phyloP scores from a whole-genome alignment of 2,329 filamentous ascomycete species.

The Aspergillus alliaceus region DNA sequence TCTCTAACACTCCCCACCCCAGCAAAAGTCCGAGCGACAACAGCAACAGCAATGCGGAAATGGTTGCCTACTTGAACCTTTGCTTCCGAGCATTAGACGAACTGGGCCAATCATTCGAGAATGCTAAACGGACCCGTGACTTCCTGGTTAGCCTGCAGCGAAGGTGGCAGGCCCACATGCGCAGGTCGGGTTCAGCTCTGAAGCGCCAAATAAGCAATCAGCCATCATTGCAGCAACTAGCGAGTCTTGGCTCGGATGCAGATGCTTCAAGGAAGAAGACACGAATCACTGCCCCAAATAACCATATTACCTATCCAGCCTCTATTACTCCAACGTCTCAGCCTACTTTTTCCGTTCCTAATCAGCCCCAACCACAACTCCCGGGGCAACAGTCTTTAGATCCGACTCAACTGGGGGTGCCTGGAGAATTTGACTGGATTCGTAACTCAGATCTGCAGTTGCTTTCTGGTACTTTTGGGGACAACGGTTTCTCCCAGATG shows the following conservation, averaged over 20 bases:
- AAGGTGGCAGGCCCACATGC: slow-evolving; percentile 40
- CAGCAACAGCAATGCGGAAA: slow-evolving; percentile 27
- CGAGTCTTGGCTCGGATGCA: background rate
- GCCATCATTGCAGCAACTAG: slow-evolving; percentile 12
- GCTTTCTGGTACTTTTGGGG: slow-evolving; percentile 20
- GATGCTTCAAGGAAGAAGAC: slow-evolving; percentile 26
- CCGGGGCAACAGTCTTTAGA: slow-evolving; percentile 1
- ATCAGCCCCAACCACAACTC: slow-evolving; percentile 5
- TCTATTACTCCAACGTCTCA: slow-evolving; percentile 1
- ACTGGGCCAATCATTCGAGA: slow-evolving; percentile 41
- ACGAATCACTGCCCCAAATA: slow-evolving; percentile 12
- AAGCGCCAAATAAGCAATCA: slow-evolving; percentile 31
- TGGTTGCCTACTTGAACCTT: slow-evolving; percentile 40
- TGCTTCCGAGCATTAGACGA: slow-evolving; percentile 46
- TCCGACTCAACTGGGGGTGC: slow-evolving; percentile 10
- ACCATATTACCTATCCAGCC: slow-evolving; percentile 3
- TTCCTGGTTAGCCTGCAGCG: slow-evolving; percentile 40
- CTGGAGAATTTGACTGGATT: slow-evolving; percentile 31
- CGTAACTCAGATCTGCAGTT: slow-evolving; percentile 27
- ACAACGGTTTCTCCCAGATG: slow-evolving; percentile 20
- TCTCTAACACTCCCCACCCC: slow-evolving; percentile 31
- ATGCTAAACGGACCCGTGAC: slow-evolving; percentile 41
- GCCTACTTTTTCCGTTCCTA: background rate
- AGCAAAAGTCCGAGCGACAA: slow-evolving; percentile 21
- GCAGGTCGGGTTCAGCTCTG: slow-evolving; percentile 25